Conservation (phyloP, 176 grass and related monocot species). For the Aegilops tauschii region DNA sequence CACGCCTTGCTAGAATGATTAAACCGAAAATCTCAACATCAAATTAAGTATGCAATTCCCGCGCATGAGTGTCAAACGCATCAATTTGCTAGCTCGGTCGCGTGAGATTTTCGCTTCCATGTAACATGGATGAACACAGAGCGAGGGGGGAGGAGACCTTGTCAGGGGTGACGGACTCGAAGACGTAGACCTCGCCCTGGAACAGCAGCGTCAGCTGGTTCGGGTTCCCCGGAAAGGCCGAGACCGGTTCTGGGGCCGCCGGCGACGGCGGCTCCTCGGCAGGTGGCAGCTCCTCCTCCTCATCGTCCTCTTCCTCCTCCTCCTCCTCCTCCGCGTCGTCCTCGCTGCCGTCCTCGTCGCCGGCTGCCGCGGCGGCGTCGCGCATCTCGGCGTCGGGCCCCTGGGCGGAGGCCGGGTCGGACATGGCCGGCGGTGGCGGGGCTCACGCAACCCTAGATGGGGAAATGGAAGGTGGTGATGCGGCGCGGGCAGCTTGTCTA, state of each 20-base stretch:
- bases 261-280: neutral
- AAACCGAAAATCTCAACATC: slow-evolving; percentile 14
- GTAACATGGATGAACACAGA: neutral
- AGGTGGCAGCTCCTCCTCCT: slow-evolving; percentile 9
- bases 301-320: slow-evolving; percentile 17
- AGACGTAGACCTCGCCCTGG: slow-evolving; percentile 96
- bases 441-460: slow-evolving; percentile 54
- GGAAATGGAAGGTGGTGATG: slow-evolving; percentile 51
- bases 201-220: slow-evolving; percentile 94
- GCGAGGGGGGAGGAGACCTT: slow-evolving; percentile 42
- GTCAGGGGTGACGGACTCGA: slow-evolving; percentile 86
- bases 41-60: neutral
- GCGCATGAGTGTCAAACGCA: neutral
- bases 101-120: slow-evolving; percentile 21
- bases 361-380: neutral
- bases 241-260: slow-evolving; percentile 35
- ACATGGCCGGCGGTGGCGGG: slow-evolving; percentile 45
- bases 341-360: slow-evolving; percentile 11
- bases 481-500: neutral
- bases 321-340: slow-evolving; percentile 24
- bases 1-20: neutral
- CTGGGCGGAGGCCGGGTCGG: slow-evolving; percentile 16
- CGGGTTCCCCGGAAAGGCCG: slow-evolving; percentile 39
- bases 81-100: neutral
- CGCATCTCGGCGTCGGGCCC: slow-evolving; percentile 50